phyloP scores from a whole-genome alignment of 2,329 filamentous ascomycete genomes.

The Plectosphaerella cucumerina region DNA sequence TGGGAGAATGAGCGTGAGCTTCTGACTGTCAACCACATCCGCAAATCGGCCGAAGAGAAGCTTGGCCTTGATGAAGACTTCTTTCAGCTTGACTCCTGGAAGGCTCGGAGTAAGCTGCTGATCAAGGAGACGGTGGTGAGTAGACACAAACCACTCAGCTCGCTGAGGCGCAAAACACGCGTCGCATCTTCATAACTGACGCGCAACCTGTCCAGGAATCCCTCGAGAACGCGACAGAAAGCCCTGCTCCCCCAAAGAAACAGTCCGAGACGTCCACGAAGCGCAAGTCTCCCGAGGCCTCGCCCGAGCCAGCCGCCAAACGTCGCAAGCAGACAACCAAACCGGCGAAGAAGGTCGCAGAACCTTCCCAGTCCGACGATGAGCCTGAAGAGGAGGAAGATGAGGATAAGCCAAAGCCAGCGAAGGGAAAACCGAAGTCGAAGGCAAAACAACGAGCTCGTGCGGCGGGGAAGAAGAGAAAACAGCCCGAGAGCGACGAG shows the following conservation, averaged over 20 bases:
- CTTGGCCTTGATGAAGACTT: slow-evolving; percentile 46
- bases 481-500: not conserved
- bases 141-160: slow-evolving; percentile 19
- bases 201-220: slow-evolving; percentile 33
- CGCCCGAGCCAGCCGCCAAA: slow-evolving; percentile 27
- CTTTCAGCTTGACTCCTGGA: slow-evolving; percentile 48
- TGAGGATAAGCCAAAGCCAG: slow-evolving; percentile 12
- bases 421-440: not conserved
- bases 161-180: slow-evolving; percentile 58
- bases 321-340: slow-evolving; percentile 30
- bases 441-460: not conserved
- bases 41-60: slow-evolving; percentile 45
- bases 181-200: slow-evolving; percentile 46
- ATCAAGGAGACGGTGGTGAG: slow-evolving; percentile 53
- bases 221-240: slow-evolving; percentile 2
- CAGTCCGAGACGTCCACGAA: slow-evolving; percentile 24
- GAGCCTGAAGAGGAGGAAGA: slow-evolving; percentile 23
- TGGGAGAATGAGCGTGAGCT: slow-evolving; percentile 39
- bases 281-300: slow-evolving; percentile 26
- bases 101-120: slow-evolving; percentile 52
- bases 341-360: slow-evolving; percentile 18
- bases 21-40: slow-evolving; percentile 54
- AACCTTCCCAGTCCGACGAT: slow-evolving; percentile 14
- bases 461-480: not conserved
- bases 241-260: slow-evolving; percentile 7